Evolutionary conservation across 1,284 basidiomycete species (phyloP).

Genomic region (Fomitiporia mediterranea): DNA sequence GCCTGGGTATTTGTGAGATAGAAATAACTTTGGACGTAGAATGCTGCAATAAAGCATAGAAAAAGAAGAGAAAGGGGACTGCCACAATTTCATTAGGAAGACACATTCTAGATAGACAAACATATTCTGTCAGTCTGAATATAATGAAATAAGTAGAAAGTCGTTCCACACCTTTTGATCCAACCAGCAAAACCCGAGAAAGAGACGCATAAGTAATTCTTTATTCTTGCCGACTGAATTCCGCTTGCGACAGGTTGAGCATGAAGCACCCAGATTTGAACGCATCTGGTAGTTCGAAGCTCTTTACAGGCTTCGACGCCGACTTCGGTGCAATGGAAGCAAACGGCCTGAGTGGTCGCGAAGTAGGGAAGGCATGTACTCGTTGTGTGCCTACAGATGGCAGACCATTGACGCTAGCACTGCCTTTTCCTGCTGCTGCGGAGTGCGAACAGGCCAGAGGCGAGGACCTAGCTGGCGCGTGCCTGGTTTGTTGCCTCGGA

Average conservation of each 20-base stretch:
- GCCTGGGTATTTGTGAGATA: not conserved
- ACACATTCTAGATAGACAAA: no score
- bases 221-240: conserved; percentile 69
- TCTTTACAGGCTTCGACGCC: conserved; percentile 48
- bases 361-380: conserved; percentile 54
- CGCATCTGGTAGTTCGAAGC: conserved; percentile 72
- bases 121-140: no score
- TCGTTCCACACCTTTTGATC: not conserved
- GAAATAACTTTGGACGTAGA: not conserved
- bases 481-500: conserved; percentile 1
- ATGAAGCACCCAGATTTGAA: conserved; percentile 58
- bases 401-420: not conserved
- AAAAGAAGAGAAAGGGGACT: not conserved
- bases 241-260: conserved; percentile 74
- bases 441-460: conserved; percentile 13
- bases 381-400: conserved; percentile 32
- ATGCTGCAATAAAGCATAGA: not conserved
- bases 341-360: conserved; percentile 72
- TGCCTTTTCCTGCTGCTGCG: conserved; percentile 8
- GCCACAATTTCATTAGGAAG: not conserved
- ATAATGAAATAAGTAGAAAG: no score
- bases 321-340: conserved; percentile 46
- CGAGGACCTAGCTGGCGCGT: conserved; percentile 19
- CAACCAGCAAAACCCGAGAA: not conserved
- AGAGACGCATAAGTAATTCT: conserved; percentile 9